These are phyloP conservation scores for Pichia kudriavzevii DNA, from an alignment of 1,139 yeast genomes.

Conservation along the genomic window DNA sequence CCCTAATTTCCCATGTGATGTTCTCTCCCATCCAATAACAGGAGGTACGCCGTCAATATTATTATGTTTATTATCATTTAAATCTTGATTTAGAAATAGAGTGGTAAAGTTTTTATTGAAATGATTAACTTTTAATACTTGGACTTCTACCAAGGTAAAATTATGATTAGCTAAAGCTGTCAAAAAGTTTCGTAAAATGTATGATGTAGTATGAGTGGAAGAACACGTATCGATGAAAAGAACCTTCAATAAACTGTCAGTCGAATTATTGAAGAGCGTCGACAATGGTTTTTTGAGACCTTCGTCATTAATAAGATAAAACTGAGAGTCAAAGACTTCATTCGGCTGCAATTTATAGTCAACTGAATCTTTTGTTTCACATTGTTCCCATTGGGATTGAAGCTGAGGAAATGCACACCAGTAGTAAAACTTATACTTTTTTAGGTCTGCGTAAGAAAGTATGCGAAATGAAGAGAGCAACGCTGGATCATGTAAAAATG, in stretches of 20 bases:
- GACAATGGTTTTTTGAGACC: constrained; percentile 16
- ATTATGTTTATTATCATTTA: neutral
- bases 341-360: constrained; percentile 15
- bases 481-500: constrained; percentile 33
- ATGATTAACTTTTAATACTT: constrained; percentile 28
- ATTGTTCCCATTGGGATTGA: constrained; percentile 37
- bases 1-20: constrained; percentile 59
- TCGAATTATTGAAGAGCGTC: constrained; percentile 8
- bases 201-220: constrained; percentile 43
- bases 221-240: constrained; percentile 60
- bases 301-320: constrained; percentile 21
- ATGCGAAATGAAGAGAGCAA: constrained; percentile 45
- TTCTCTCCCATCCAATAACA: constrained; percentile 86
- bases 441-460: constrained; percentile 77
- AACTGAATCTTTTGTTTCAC: constrained; percentile 3
- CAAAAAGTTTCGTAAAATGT: constrained; percentile 59
- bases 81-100: constrained; percentile 9
- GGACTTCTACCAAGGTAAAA: constrained; percentile 33
- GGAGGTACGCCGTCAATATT: constrained; percentile 22
- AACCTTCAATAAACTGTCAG: constrained; percentile 23
- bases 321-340: constrained; percentile 15
- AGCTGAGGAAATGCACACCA: constrained; percentile 83
- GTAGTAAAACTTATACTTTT: constrained; percentile 77
- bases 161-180: constrained; percentile 43
- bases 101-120: constrained; percentile 24